Evolutionary conservation across 1,284 basidiomycete genomes (phyloP).

Genomic region (Ustilago loliicola): DNA sequence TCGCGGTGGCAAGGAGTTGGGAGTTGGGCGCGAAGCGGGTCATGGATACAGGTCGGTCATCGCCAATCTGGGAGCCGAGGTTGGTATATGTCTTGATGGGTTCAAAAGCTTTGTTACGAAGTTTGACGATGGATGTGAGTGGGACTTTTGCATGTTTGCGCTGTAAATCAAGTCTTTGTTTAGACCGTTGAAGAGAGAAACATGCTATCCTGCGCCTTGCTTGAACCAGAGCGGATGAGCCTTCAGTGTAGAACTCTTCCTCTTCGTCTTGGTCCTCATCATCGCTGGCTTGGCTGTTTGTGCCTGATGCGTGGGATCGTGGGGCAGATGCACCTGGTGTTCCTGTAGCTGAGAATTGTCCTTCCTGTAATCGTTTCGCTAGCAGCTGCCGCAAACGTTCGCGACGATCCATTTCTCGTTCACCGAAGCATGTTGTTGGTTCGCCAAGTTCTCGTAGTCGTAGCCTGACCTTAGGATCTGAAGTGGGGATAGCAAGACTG

Average conservation of each 20-base stretch:
- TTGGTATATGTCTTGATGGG: conserved; percentile 93
- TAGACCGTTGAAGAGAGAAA: conserved; percentile 94
- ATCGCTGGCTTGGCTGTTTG: conserved; percentile 60
- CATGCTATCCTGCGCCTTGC: conserved; percentile 87
- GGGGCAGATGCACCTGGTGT: conserved; percentile 73
- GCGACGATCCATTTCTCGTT: conserved; percentile 80
- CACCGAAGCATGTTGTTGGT: conserved; percentile 96
- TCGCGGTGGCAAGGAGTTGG: conserved; percentile 87
- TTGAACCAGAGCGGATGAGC: conserved; percentile 84
- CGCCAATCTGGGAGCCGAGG: conserved; percentile 96
- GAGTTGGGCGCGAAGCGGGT: conserved; percentile 95
- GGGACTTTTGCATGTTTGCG: conserved; percentile 86
- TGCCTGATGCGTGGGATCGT: conserved; percentile 75
- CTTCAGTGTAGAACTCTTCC: conserved; percentile 97
- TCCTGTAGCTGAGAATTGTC: conserved; percentile 70
- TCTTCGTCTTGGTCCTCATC: conserved; percentile 74
- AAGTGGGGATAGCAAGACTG: conserved; percentile 93
- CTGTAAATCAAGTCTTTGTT: conserved; percentile 89
- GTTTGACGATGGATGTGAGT: conserved; percentile 89
- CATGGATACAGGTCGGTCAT: conserved; percentile 91
- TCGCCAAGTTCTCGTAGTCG: conserved; percentile 91
- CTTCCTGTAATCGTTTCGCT: conserved; percentile 32
- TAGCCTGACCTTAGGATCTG: conserved; percentile 90
- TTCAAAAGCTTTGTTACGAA: conserved; percentile 87
- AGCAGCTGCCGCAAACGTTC: conserved; percentile 91